phyloP scores from a whole-genome alignment of 2,329 filamentous ascomycete species.

The Diaporthe humulicola region DNA sequence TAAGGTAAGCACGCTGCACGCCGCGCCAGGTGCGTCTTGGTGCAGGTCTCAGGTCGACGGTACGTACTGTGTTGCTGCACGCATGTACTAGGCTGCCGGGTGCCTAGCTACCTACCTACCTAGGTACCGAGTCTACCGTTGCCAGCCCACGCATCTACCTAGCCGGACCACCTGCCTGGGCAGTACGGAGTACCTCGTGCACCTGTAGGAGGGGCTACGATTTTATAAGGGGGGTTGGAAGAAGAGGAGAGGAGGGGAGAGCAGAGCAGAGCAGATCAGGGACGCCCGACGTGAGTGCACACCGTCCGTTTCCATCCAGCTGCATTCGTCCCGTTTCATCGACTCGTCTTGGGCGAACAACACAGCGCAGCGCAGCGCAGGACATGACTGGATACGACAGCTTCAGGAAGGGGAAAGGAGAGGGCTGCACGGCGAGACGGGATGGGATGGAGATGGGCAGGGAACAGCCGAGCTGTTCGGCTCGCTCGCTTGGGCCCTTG shows the following conservation, averaged over 20 bases:
- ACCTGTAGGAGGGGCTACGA: background rate
- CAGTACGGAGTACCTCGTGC: background rate
- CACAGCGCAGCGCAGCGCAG: background rate
- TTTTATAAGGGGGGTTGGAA: background rate
- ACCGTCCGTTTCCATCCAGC: slow-evolving; percentile 17
- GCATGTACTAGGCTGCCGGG: background rate
- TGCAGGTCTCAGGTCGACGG: slow-evolving; percentile 25
- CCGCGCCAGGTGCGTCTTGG: slow-evolving; percentile 21
- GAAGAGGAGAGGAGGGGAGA: background rate
- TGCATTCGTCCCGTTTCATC: slow-evolving; percentile 30
- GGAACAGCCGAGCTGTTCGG: slow-evolving; percentile 17
- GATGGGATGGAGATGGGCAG: slow-evolving; percentile 11
- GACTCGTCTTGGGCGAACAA: slow-evolving; percentile 21
- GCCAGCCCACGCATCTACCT: background rate
- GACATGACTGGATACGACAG: slow-evolving; percentile 13
- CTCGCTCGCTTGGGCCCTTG: slow-evolving; percentile 28
- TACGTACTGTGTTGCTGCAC: slow-evolving; percentile 4
- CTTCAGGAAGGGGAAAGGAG: slow-evolving; percentile 22
- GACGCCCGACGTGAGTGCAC: background rate
- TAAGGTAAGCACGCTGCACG: slow-evolving; percentile 36
- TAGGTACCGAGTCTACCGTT: background rate
- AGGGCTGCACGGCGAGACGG: background rate
- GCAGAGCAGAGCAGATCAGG: no score
- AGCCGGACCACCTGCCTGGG: background rate
- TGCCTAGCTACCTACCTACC: background rate